Evolutionary conservation across 2,329 filamentous ascomycete species (phyloP).

Genomic region (Colletotrichum plurivorum): DNA sequence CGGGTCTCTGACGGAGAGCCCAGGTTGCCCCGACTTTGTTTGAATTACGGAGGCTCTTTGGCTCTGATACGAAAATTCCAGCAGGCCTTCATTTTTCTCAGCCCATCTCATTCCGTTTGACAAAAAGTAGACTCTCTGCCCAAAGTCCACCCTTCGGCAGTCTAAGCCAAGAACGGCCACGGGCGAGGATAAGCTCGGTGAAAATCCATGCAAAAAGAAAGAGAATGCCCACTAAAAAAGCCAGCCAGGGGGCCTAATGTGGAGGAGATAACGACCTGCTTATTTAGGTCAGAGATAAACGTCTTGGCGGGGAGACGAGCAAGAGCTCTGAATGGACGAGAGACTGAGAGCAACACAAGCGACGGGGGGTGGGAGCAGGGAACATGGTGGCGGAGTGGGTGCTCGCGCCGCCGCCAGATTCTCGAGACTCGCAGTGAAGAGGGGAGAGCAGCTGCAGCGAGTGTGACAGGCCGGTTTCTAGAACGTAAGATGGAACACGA

Average conservation of each 20-base stretch:
- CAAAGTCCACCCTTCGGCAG: constrained; percentile 24
- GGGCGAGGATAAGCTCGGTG: constrained; percentile 38
- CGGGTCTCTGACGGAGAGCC: constrained; percentile 5
- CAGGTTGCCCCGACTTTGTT: background rate
- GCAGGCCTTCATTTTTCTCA: constrained; percentile 2
- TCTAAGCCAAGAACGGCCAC: constrained; percentile 29
- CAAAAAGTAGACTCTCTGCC: constrained; percentile 8
- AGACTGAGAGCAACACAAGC: constrained; percentile 4
- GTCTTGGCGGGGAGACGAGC: constrained; percentile 37
- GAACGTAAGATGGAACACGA: constrained; percentile 30
- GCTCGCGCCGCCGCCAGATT: constrained; percentile 17
- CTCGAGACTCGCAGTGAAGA: too few relatives aligned
- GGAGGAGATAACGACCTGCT: constrained; percentile 41
- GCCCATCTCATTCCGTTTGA: background rate
- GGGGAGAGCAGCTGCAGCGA: too few relatives aligned
- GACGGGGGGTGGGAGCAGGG: constrained; percentile 21
- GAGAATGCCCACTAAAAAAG: background rate
- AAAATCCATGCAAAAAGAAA: constrained; percentile 19
- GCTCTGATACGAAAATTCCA: background rate
- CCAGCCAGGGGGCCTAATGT: constrained; percentile 3
- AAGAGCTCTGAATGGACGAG: constrained; percentile 24
- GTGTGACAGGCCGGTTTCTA: constrained; percentile 29
- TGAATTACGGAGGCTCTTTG: too few relatives aligned
- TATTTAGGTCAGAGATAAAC: constrained; percentile 40
- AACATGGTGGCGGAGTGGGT: constrained; percentile 29